A percentile compares a stretch with the other conserved stretches of the same genome.
These are phyloP conservation scores for Cercophora scortea DNA, from an alignment of 495 filamentous ascomycete genomes.

Conservation along the genomic window DNA sequence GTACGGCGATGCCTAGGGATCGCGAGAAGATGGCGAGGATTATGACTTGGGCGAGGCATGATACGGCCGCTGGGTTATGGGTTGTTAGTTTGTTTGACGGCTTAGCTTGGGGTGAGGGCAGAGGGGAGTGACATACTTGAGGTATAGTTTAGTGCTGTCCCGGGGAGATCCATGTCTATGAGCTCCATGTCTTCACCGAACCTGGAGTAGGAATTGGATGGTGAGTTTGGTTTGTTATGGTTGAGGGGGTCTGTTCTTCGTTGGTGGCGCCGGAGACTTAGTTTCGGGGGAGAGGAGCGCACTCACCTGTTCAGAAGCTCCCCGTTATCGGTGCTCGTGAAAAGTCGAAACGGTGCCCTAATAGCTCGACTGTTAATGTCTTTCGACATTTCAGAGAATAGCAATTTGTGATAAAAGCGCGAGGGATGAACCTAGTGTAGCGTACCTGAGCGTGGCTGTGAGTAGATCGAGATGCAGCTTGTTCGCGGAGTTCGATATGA, in stretches of 20 bases:
- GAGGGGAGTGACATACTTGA: neutral
- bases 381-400: too few relatives aligned
- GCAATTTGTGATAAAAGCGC: too few relatives aligned
- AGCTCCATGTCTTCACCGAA: slow-evolving; percentile 26
- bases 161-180: slow-evolving; percentile 5
- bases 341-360: slow-evolving; percentile 22
- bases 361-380: too few relatives aligned
- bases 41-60: neutral
- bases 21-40: slow-evolving; percentile 19
- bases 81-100: neutral
- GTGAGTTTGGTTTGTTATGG: neutral
- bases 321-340: slow-evolving; percentile 17
- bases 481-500: slow-evolving; percentile 6
- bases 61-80: neutral
- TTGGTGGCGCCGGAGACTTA: too few relatives aligned
- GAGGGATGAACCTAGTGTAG: too few relatives aligned
- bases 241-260: too few relatives aligned
- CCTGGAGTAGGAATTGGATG: slow-evolving; percentile 9
- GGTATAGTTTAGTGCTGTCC: neutral
- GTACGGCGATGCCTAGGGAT: slow-evolving; percentile 13
- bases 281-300: neutral
- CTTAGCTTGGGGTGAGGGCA: too few relatives aligned
- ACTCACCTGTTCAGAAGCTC: neutral
- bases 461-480: slow-evolving; percentile 9
- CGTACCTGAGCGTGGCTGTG: slow-evolving; percentile 1